These are phyloP conservation scores for Penicillium aurantiogriseum DNA, from an alignment of 2,329 filamentous ascomycete species.

Conservation along the genomic window DNA sequence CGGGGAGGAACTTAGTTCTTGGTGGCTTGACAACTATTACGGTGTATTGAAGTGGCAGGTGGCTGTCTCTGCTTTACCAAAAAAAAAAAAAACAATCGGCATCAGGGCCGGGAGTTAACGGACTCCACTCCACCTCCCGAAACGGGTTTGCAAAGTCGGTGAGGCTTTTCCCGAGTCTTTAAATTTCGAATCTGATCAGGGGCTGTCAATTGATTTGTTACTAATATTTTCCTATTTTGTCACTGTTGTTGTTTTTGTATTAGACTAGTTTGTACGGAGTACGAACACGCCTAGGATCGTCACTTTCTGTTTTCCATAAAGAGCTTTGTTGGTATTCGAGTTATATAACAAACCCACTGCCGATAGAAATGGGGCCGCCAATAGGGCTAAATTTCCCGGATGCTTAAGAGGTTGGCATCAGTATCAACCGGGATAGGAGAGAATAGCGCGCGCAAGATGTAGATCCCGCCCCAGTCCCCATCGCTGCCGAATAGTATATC, in stretches of 20 bases:
- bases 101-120: constrained; percentile 19
- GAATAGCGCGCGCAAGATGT: constrained; percentile 8
- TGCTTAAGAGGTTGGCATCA: not conserved
- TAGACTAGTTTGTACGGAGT: not conserved
- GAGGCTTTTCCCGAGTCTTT: constrained; percentile 15
- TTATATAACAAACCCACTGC: not conserved
- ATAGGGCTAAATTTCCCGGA: not conserved
- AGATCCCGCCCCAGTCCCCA: constrained; percentile 12
- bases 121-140: constrained; percentile 18
- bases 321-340: constrained; percentile 1
- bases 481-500: constrained; percentile 14
- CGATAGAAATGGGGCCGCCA: constrained; percentile 3
- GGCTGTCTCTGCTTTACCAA: not conserved
- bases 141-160: constrained; percentile 27
- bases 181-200: constrained; percentile 5
- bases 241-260: not conserved
- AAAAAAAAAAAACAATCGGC: constrained; percentile 13
- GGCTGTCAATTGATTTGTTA: constrained; percentile 5
- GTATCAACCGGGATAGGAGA: constrained; percentile 1
- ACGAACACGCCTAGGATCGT: not conserved
- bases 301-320: not conserved
- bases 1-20: not conserved
- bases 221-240: not conserved
- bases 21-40: constrained; percentile 16
- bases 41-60: constrained; percentile 19